Evolutionary conservation across 768 basidiomycete genomes (phyloP).

Genomic region (Suillus alpinus): DNA sequence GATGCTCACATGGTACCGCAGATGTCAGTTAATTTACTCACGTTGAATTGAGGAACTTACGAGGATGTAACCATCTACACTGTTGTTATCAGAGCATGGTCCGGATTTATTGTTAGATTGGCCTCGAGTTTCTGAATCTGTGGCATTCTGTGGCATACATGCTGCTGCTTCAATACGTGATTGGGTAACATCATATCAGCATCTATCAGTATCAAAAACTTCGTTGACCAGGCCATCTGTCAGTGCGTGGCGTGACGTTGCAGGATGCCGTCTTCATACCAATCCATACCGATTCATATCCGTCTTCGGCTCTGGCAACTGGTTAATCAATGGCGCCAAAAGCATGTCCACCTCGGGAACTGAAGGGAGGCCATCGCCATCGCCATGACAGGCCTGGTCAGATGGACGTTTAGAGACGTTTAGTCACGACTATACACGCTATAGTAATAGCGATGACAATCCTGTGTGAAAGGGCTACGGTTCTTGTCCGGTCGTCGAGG

Average conservation of each 20-base stretch:
- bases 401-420: neutral
- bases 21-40: constrained; percentile 1
- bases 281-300: neutral
- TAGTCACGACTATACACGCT: neutral
- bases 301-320: neutral
- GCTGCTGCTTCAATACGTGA: neutral
- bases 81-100: neutral
- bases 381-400: neutral
- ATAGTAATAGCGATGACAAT: neutral
- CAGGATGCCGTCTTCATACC: neutral
- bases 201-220: neutral
- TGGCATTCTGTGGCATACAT: neutral
- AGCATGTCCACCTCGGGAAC: neutral
- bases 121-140: neutral
- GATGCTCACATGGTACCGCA: neutral
- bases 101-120: neutral
- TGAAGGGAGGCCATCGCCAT: neutral
- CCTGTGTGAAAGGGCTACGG: neutral
- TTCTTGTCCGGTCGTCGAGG: neutral
- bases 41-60: neutral
- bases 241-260: neutral
- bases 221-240: neutral
- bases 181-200: neutral
- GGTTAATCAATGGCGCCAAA: neutral
- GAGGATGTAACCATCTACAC: neutral